Percentiles rank a stretch among this genome's conserved stretches.
phyloP scores from a whole-genome alignment of 2,329 filamentous ascomycete species.

The Sporothrix humicola region DNA sequence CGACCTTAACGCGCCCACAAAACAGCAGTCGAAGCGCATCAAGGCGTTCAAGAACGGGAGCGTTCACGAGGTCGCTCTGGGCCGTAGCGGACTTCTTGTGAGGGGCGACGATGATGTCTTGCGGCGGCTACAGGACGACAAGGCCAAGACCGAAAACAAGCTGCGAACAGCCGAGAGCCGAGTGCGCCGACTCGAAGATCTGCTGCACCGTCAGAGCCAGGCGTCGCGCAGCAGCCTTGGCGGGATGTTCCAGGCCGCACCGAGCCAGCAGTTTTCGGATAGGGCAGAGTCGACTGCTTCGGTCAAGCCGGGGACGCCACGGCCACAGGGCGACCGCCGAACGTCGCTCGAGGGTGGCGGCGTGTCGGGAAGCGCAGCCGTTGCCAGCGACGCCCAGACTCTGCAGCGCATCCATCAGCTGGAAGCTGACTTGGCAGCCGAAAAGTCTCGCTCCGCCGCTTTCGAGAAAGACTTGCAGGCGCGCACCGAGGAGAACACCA shows the following conservation, averaged over 20 bases:
- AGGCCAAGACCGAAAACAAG: constrained; percentile 73
- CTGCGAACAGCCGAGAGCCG: constrained; percentile 85
- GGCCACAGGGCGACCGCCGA: constrained; percentile 52
- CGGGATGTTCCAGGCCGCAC: constrained; percentile 58
- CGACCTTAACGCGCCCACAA: constrained; percentile 81
- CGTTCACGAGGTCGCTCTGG: constrained; percentile 85
- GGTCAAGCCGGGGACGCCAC: constrained; percentile 48
- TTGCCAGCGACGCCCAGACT: constrained; percentile 47
- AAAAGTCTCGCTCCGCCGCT: constrained; percentile 69
- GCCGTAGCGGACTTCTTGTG: constrained; percentile 82
- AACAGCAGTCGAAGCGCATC: constrained; percentile 82
- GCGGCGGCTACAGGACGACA: constrained; percentile 80
- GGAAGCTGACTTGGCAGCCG: constrained; percentile 77
- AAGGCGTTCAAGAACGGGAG: constrained; percentile 98
- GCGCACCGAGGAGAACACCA: constrained; percentile 62
- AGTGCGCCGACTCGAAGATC: constrained; percentile 86
- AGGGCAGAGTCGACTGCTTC: constrained; percentile 58
- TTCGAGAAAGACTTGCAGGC: constrained; percentile 73
- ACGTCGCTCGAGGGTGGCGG: constrained; percentile 53
- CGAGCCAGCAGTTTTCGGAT: constrained; percentile 53
- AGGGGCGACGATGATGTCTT: constrained; percentile 86
- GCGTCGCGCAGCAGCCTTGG: constrained; percentile 59
- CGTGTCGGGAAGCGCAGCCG: not conserved
- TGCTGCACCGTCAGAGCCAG: constrained; percentile 82
- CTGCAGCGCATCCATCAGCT: constrained; percentile 63